These are phyloP conservation scores for Castanea crenata DNA, from an alignment of 306 rosid genomes.

Conservation along the genomic window DNA sequence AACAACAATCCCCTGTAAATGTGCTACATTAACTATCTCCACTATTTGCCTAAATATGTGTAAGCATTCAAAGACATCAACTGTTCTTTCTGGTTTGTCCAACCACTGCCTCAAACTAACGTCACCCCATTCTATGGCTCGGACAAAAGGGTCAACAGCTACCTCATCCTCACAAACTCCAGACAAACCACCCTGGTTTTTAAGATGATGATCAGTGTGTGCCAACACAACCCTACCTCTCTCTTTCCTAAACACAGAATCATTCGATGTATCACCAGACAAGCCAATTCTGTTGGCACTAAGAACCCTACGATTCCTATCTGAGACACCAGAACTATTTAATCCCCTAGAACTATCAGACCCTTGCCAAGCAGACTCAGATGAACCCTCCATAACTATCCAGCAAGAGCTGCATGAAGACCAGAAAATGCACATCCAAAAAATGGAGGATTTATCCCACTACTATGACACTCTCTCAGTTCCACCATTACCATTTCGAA, in stretches of 20 bases:
- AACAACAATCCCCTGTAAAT: constrained; percentile 88
- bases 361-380: constrained; percentile 58
- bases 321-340: constrained; percentile 58
- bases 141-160: constrained; percentile 48
- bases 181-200: constrained; percentile 51
- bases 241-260: constrained; percentile 46
- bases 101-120: constrained; percentile 95
- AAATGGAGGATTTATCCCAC: constrained; percentile 34
- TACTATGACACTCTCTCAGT: constrained; percentile 34
- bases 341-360: constrained; percentile 63
- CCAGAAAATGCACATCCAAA: constrained; percentile 45
- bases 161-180: constrained; percentile 62
- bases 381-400: constrained; percentile 79
- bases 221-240: constrained; percentile 46
- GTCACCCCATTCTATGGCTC: constrained; percentile 69
- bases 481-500: constrained; percentile 43
- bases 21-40: constrained; percentile 73
- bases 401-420: constrained; percentile 59
- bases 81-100: constrained; percentile 70
- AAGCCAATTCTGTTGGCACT: constrained; percentile 34
- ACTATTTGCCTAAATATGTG: constrained; percentile 89
- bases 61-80: constrained; percentile 71
- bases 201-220: constrained; percentile 38
- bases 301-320: constrained; percentile 47
- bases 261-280: constrained; percentile 45